Conservation (phyloP, 345 rosid species). For the Hibiscus trionum region DNA sequence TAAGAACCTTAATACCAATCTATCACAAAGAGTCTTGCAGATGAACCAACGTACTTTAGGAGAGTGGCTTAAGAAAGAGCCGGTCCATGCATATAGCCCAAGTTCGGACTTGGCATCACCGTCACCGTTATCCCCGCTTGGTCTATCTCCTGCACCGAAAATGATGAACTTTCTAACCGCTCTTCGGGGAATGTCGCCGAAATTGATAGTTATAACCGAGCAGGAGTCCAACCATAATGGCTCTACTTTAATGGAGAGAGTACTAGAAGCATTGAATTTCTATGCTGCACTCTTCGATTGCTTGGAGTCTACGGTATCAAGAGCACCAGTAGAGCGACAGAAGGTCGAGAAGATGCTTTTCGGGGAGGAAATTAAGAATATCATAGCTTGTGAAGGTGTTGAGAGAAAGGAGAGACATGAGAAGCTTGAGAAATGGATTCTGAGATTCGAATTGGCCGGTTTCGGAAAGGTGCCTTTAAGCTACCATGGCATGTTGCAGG, state of each 20-base stretch:
- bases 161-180: slow-evolving; percentile 44
- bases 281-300: slow-evolving; percentile 65
- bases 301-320: slow-evolving; percentile 49
- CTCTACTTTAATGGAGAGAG: slow-evolving; percentile 45
- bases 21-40: slow-evolving; percentile 25
- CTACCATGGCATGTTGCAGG: slow-evolving; percentile 56
- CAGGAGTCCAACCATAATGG: slow-evolving; percentile 62
- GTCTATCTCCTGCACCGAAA: slow-evolving; percentile 33
- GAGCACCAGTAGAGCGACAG: slow-evolving; percentile 46
- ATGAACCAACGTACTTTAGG: slow-evolving; percentile 45
- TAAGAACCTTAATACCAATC: slow-evolving; percentile 23
- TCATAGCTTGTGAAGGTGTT: slow-evolving; percentile 58
- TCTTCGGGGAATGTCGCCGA: slow-evolving; percentile 57
- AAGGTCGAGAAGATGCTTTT: slow-evolving; percentile 66
- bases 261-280: slow-evolving; percentile 49
- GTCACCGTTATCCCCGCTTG: slow-evolving; percentile 34
- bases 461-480: slow-evolving; percentile 55
- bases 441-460: slow-evolving; percentile 54
- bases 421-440: slow-evolving; percentile 61
- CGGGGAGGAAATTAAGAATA: slow-evolving; percentile 67
- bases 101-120: slow-evolving; percentile 39
- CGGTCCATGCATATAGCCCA: slow-evolving; percentile 20
- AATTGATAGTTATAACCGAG: slow-evolving; percentile 56
- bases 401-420: slow-evolving; percentile 69
- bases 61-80: slow-evolving; percentile 70